Base-by-base conservation (phyloP, 129 eudicot species). In the Lonicera japonica region DNA sequence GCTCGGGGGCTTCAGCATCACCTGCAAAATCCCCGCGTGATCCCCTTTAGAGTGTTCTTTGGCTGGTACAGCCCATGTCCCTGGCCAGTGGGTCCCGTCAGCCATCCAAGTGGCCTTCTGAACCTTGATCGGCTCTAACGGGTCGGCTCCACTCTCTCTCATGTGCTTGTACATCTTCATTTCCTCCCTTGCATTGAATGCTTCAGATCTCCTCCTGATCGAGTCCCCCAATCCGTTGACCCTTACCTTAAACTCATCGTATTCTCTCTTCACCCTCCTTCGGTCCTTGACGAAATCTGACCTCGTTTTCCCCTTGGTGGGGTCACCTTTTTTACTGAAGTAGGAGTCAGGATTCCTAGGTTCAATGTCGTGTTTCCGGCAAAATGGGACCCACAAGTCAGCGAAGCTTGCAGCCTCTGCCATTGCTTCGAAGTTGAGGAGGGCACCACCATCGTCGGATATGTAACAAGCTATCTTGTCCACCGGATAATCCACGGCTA, bases 31-130 rank as follows among this genome's bases (percentile, higher is more conserved):
- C n/a, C 97, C 97, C 0, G 97, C 83, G 40, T 90, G 97, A 58
- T 90, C 87, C 0, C 97, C 97, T 65, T 84, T 90, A 9, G 83
- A 72, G 19, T 90, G 97, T 11, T 86, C 97, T 0, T 74, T 53
- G 5, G 75, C 21, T 1, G 94, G 75, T 65, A 48, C 56, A 4
- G 77, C 25, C 97, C 97, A 90, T 57, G 97, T 77, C 10, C 97
- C 97, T 0, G 97, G 97, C 97, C 95, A 90, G 45, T 90, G 97
- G 5, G 90, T 90, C 7, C 95, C 97, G 69, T 90, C 95, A 0
- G 95, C 97, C 95, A 90, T 90, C 97, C 97, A 90, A 51, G 95
- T 90, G 11, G 97, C 95, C 60, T 84, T 82, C 55, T 69, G 74
- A 15, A 84, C 82, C 67, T 80, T 79, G 19, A 84, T 76, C 1